These are phyloP conservation scores for Abelmoschus esculentus DNA, from an alignment of 345 rosid species.

Conservation along the genomic window DNA sequence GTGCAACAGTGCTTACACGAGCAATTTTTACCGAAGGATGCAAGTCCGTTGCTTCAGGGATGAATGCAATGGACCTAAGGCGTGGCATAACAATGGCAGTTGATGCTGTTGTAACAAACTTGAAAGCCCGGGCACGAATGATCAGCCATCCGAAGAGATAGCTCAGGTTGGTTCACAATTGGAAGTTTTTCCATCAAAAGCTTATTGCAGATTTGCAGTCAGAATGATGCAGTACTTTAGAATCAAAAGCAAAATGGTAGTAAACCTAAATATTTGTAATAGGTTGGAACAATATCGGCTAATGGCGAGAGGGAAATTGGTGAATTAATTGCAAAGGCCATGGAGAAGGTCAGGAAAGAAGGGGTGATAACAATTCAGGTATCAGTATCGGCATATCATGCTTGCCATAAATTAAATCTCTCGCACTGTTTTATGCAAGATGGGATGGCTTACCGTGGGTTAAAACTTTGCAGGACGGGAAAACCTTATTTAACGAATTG, in stretches of 20 bases:
- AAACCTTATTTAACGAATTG: slow-evolving; percentile 79
- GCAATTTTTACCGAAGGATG: no score
- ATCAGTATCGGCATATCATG: background rate
- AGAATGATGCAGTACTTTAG: background rate
- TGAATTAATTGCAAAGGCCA: slow-evolving; percentile 95
- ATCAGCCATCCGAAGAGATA: slow-evolving; percentile 92
- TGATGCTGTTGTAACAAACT: no score
- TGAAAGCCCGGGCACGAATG: no score
- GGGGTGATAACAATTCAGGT: slow-evolving; percentile 96
- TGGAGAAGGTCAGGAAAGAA: slow-evolving; percentile 99
- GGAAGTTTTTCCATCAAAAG: background rate
- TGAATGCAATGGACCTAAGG: no score
- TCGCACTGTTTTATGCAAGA: background rate
- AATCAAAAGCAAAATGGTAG: background rate
- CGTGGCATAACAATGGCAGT: no score
- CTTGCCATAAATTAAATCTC: background rate
- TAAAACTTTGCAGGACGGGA: slow-evolving; percentile 63
- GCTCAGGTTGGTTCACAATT: slow-evolving; percentile 45
- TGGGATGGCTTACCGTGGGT: background rate
- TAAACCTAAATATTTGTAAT: slow-evolving; percentile 1
- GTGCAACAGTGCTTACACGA: no score
- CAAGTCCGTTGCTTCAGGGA: no score
- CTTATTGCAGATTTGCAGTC: background rate
- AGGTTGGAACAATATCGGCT: slow-evolving; percentile 97
- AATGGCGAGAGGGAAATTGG: slow-evolving; percentile 99